Base-by-base conservation (phyloP, 768 basidiomycete species). In the Pleurotus djamor region DNA sequence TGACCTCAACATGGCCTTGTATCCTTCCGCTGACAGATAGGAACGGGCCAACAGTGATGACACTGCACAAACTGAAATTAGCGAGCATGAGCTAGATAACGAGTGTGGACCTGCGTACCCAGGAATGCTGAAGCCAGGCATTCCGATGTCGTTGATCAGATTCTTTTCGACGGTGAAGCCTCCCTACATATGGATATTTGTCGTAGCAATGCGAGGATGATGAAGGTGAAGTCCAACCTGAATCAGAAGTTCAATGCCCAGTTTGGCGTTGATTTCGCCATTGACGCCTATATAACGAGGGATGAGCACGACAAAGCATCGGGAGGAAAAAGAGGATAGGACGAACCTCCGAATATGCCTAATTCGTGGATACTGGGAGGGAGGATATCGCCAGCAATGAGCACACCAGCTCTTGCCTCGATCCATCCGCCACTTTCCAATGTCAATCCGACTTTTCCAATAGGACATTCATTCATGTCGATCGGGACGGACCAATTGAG, bases 321-420 rank as follows among this genome's bases (percentile, higher is more conserved):
- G 45, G n/a, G 7, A 47, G 7, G 45, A 7, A 7, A 12, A 47
- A 47, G 7, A 12, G 9, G 13, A 47, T 28, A 28, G 21, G 45
- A 47, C 45, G 7, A 16, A 47, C 45, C 45, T 12, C 45, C 45
- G 17, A 47, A 61, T 1, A 50, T 58, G 7, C 13, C 45, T 7
- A 47, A n/a, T 8, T 47, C 45, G 17, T 47, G 14, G 16, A 47
- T 47, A 47, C 7, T 14, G 5, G 60, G 60, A 58, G 64, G 65
- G 21, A 59, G 32, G 17, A 69, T 49, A 4, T 55, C 60, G 14
- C 62, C 59, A 37, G 60, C 45, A 52, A 69, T 52, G 28, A 68
- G 16, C 14, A 47, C 17, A 7, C 45, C 45, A 47, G 45, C 45
- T 17, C n/a, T 47, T 8, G 45, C 45, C 17, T 47, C 13, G n/a